Base-by-base conservation (phyloP, 1,284 basidiomycete genomes). In the Fomitopsis schrenkii region DNA sequence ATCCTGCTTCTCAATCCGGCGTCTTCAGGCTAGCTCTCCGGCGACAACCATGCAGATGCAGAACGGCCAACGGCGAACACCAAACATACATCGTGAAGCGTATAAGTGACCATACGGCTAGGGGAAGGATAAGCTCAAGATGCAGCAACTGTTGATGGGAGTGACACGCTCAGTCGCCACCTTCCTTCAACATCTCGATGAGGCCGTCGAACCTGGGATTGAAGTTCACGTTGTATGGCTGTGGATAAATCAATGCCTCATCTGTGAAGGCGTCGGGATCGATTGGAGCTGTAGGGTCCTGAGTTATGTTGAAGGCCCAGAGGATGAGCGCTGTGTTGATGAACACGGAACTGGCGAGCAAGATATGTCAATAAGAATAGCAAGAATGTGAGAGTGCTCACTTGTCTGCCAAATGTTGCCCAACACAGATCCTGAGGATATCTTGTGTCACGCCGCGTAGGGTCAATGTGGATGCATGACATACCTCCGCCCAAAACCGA, bases 401-500 rank as follows among this genome's bases (percentile, higher is more conserved):
- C 52, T 54, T 54, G 22, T 54, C 52, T 5, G 52, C 52, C 33
- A 54, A n/a, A 22, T 54, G 35, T 22, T 54, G 52, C 35, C 52
- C 52, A 35, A 54, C 52, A 30, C 52, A 54, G 4, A 38, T 17
- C 12, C 52, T 54, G 61, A 30, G 14, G 35, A 5, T 10, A n/a
- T 12, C 26, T 2, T 42, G 12, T 9, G 19, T 46, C 15, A 15
- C 26, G 28, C 40, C 5, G 38, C 41, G 8, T n/a, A 15, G 7
- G 28, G 22, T 53, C 55, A 42, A 6, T 52, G 57, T 40, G 26
- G 17, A 61, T 22, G 22, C 10, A 45, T n/a, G 28, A 38, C 40
- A 15, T 69, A 81, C 82, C 83, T 74, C 56, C 85, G 72, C 3
- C 85, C 86, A 64, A 85, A 87, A 0, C 86, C 84, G 61, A 83